Conservation (phyloP, 2,329 filamentous ascomycete species). For the Hypoxylon sp. region DNA sequence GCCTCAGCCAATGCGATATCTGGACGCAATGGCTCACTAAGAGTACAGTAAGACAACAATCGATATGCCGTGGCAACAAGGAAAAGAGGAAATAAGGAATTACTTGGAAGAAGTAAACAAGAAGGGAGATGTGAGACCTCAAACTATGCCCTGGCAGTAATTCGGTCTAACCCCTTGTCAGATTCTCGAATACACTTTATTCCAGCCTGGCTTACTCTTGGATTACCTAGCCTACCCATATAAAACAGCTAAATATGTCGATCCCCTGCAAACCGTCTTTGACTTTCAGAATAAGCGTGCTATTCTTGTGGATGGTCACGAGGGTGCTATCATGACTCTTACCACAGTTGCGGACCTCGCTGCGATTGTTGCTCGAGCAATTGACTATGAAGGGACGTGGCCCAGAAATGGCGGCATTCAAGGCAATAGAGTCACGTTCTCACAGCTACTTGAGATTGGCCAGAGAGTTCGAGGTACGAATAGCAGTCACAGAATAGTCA, state of each 20-base stretch:
- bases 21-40: constrained; percentile 14
- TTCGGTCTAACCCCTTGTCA: constrained; percentile 45
- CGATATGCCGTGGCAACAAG: constrained; percentile 63
- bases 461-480: constrained; percentile 59
- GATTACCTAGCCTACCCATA: constrained; percentile 69
- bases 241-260: constrained; percentile 62
- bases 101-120: constrained; percentile 68
- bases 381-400: constrained; percentile 63
- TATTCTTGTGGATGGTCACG: constrained; percentile 59
- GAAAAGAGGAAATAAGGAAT: constrained; percentile 64
- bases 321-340: constrained; percentile 60
- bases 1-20: neutral
- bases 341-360: constrained; percentile 63
- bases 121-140: constrained; percentile 56
- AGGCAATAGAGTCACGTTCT: constrained; percentile 56
- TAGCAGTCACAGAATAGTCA: neutral
- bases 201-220: constrained; percentile 68
- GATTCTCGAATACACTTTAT: constrained; percentile 70
- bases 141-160: neutral
- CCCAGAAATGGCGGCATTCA: constrained; percentile 59
- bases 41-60: constrained; percentile 51
- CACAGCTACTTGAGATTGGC: constrained; percentile 59
- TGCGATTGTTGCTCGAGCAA: constrained; percentile 55
- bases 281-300: constrained; percentile 61
- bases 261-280: constrained; percentile 57